Conservation (phyloP, 495 filamentous ascomycete species). For the Xylaria palmicola region DNA sequence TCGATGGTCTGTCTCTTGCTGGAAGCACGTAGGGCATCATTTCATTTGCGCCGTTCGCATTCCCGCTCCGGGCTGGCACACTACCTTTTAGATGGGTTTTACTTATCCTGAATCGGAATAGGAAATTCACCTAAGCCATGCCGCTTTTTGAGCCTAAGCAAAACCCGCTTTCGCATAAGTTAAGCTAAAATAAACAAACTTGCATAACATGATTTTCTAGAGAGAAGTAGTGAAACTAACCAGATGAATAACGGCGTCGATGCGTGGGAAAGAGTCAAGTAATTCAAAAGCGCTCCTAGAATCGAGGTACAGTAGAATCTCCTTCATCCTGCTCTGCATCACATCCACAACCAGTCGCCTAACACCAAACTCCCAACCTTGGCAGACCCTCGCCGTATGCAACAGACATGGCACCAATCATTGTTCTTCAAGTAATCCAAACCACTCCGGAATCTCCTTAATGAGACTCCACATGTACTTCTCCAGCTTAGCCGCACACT, state of each 20-base stretch:
- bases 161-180: too few species aligned
- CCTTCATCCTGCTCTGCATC: background rate
- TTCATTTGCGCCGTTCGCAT: constrained; percentile 1
- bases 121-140: too few species aligned
- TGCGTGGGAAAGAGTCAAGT: background rate
- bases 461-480: constrained; percentile 59
- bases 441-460: constrained; percentile 23
- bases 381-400: background rate
- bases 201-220: background rate
- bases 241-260: background rate
- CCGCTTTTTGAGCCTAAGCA: too few species aligned
- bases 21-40: background rate
- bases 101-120: too few species aligned
- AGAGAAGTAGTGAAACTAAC: background rate
- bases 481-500: constrained; percentile 74
- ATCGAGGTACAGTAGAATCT: background rate
- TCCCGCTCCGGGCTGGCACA: constrained; percentile 12
- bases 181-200: too few species aligned
- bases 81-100: too few species aligned
- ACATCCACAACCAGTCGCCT: background rate
- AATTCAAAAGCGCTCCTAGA: background rate
- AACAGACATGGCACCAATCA: constrained; percentile 2
- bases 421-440: constrained; percentile 21
- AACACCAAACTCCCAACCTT: background rate
- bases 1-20: background rate